A percentile compares a stretch with the other conserved stretches of the same genome.
Evolutionary conservation across 2,329 filamentous ascomycete genomes (phyloP).

Genomic region (Fusarium bulbicola): DNA sequence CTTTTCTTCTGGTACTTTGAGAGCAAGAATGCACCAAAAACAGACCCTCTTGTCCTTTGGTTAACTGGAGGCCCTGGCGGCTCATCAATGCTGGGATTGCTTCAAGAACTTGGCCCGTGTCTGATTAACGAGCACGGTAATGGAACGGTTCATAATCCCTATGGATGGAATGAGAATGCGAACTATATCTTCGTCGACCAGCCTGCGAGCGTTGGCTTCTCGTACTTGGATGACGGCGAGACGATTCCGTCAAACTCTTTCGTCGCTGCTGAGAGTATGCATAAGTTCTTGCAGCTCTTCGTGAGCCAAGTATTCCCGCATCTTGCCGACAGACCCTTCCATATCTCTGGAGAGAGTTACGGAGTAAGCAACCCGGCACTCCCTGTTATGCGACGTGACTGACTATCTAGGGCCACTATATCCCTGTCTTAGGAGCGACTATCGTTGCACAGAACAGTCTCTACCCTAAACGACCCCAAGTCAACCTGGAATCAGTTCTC

Average conservation of each 20-base stretch:
- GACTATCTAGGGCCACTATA: slow-evolving; percentile 21
- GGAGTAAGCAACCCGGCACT: background rate
- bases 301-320: slow-evolving; percentile 16
- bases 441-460: slow-evolving; percentile 32
- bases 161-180: slow-evolving; percentile 32
- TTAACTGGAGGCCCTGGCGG: slow-evolving; percentile 34
- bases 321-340: slow-evolving; percentile 11
- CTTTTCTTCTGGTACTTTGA: slow-evolving; percentile 39
- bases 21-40: slow-evolving; percentile 20
- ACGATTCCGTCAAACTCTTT: slow-evolving; percentile 27
- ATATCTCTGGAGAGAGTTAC: slow-evolving; percentile 34
- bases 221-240: slow-evolving; percentile 29
- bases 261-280: slow-evolving; percentile 26
- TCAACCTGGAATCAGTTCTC: slow-evolving; percentile 22
- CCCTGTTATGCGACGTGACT: background rate
- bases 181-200: slow-evolving; percentile 38
- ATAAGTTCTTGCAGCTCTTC: slow-evolving; percentile 33
- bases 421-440: slow-evolving; percentile 32
- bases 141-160: slow-evolving; percentile 23
- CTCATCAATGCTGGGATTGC: slow-evolving; percentile 27
- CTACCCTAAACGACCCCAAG: slow-evolving; percentile 13
- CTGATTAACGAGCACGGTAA: slow-evolving; percentile 23
- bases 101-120: slow-evolving; percentile 32
- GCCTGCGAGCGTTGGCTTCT: slow-evolving; percentile 34
- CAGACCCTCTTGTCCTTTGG: slow-evolving; percentile 32